Conservation (phyloP, 2,329 filamentous ascomycete genomes). For the Purpureocillium takamizusanense region DNA sequence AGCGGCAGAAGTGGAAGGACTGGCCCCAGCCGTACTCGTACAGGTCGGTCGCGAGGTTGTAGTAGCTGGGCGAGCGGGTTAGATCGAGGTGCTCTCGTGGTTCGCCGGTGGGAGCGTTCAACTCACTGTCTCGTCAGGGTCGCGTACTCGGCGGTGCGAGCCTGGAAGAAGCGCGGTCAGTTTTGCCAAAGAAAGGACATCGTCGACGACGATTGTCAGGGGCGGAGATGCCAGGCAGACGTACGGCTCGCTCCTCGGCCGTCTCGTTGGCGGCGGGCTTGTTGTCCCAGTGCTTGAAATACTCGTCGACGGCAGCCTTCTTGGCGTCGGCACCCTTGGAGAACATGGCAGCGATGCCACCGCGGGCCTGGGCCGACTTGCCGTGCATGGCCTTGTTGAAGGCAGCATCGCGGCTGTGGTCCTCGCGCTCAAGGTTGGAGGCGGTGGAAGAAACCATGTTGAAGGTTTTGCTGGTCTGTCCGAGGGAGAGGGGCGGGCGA, state of each 20-base stretch:
- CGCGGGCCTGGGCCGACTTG: slow-evolving; percentile 55
- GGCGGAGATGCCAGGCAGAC: too few relatives aligned
- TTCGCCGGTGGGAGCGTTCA: too few relatives aligned
- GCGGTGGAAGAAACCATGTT: slow-evolving; percentile 33
- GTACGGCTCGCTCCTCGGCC: slow-evolving; percentile 67
- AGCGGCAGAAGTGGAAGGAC: slow-evolving; percentile 96
- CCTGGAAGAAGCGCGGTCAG: slow-evolving; percentile 31
- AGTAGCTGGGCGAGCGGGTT: slow-evolving; percentile 56
- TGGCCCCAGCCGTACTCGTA: slow-evolving; percentile 97
- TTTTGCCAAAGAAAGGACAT: neutral
- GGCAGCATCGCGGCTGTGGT: slow-evolving; percentile 76
- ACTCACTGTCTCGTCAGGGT: slow-evolving; percentile 85
- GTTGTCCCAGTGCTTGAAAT: slow-evolving; percentile 96
- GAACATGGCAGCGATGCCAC: slow-evolving; percentile 76
- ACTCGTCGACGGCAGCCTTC: slow-evolving; percentile 76
- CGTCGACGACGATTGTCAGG: too few relatives aligned
- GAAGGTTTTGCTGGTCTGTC: slow-evolving; percentile 13
- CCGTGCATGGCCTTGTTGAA: slow-evolving; percentile 88
- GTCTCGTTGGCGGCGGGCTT: slow-evolving; percentile 74
- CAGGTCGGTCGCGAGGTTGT: slow-evolving; percentile 91
- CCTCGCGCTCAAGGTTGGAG: slow-evolving; percentile 63
- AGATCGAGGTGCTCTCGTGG: too few relatives aligned
- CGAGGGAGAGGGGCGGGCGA: slow-evolving; percentile 4
- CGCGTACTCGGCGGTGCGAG: slow-evolving; percentile 80
- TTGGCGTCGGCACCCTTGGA: slow-evolving; percentile 69